Evolutionary conservation across 2,329 filamentous ascomycete genomes (phyloP).

Genomic region (Penicillium corylophilum): DNA sequence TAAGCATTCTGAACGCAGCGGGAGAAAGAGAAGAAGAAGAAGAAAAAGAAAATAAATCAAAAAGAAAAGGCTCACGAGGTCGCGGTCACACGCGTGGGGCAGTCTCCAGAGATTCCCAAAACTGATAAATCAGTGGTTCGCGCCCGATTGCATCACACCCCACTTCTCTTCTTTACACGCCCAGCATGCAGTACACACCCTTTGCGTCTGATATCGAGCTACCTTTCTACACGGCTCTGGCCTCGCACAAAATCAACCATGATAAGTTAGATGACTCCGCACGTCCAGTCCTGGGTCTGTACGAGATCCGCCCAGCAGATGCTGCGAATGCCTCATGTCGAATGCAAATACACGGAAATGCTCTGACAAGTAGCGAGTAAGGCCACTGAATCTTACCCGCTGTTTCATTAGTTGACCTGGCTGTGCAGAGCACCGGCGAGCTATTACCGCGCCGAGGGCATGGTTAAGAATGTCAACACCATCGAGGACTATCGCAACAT

Average conservation of each 20-base stretch:
- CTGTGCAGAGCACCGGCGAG: conserved; percentile 62
- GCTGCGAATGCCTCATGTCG: conserved; percentile 74
- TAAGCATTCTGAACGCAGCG: conserved; percentile 48
- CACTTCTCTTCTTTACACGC: conserved; percentile 3
- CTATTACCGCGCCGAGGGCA: conserved; percentile 81
- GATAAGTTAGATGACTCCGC: conserved; percentile 95
- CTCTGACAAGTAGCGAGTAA: conserved; percentile 79
- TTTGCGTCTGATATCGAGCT: conserved; percentile 94
- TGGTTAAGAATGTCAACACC: conserved; percentile 95
- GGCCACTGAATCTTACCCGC: conserved; percentile 34
- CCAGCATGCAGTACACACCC: conserved; percentile 70
- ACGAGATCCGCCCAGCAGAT: conserved; percentile 75
- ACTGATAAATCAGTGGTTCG: conserved; percentile 5
- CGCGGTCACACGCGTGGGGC: conserved; percentile 2
- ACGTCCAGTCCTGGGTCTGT: conserved; percentile 79
- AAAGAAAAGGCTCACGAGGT: conserved; percentile 1
- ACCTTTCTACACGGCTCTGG: conserved; percentile 91
- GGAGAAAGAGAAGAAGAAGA: neutral
- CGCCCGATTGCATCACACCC: conserved; percentile 20
- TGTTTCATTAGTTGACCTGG: conserved; percentile 7
- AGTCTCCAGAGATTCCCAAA: neutral
- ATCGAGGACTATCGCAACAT: conserved; percentile 86
- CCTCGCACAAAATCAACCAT: conserved; percentile 90
- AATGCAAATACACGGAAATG: conserved; percentile 87
- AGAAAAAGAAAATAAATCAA: too few relatives aligned